Evolutionary conservation across 2,329 filamentous ascomycete genomes (phyloP).

Genomic region (Penicillium sp.): DNA sequence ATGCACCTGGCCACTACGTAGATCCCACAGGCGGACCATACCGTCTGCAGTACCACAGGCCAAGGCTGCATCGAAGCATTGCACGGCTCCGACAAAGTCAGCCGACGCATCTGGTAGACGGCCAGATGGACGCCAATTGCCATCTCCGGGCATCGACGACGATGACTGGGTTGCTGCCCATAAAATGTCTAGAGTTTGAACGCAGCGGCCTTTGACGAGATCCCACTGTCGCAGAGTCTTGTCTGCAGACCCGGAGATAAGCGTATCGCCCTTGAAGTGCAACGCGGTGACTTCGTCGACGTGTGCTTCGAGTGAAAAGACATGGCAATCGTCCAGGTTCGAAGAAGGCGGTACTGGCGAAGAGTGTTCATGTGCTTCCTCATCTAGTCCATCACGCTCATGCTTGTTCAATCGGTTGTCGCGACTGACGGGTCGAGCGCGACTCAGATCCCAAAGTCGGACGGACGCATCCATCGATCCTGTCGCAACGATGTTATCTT

Average conservation of each 20-base stretch:
- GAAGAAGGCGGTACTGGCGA: constrained; percentile 67
- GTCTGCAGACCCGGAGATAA: constrained; percentile 94
- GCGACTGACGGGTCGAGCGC: constrained; percentile 75
- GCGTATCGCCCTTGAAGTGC: constrained; percentile 82
- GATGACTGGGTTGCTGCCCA: constrained; percentile 95
- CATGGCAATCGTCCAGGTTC: constrained; percentile 83
- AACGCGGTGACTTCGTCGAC: constrained; percentile 93
- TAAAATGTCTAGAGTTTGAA: constrained; percentile 95
- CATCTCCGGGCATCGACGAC: constrained; percentile 62
- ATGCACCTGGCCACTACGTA: constrained; percentile 95
- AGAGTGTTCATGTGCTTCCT: constrained; percentile 40
- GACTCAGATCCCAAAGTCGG: constrained; percentile 90
- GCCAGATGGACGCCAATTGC: constrained; percentile 69
- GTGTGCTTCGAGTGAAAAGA: constrained; percentile 88
- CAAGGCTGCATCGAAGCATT: constrained; percentile 93
- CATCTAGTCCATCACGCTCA: constrained; percentile 50
- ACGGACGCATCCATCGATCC: constrained; percentile 95
- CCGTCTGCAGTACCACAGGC: constrained; percentile 97
- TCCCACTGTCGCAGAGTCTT: constrained; percentile 99
- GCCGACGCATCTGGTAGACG: constrained; percentile 68
- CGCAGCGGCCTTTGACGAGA: constrained; percentile 91
- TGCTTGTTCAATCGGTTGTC: constrained; percentile 56
- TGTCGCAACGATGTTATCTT: constrained; percentile 93
- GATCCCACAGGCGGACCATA: constrained; percentile 95
- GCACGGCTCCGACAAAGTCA: constrained; percentile 91